Evolutionary conservation across 2,329 filamentous ascomycete genomes (phyloP).

Genomic region (Cytospora mali): DNA sequence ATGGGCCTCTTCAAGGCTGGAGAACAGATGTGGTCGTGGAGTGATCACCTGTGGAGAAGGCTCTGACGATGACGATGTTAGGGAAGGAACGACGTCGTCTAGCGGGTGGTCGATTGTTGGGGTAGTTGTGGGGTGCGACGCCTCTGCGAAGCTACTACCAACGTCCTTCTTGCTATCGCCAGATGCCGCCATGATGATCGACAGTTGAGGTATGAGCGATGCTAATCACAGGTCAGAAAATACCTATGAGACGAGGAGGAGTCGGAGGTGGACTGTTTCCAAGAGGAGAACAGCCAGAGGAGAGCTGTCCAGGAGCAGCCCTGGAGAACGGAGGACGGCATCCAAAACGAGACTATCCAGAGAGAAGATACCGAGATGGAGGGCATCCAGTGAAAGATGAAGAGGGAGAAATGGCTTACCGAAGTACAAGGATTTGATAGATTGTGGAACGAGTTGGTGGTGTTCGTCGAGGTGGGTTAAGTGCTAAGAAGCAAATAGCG

Average conservation of each 20-base stretch:
- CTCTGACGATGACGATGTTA: background rate
- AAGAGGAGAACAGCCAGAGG: background rate
- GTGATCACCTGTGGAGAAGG: conserved; percentile 26
- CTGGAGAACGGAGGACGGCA: no score
- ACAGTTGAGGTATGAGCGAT: background rate
- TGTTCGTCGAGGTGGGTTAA: background rate
- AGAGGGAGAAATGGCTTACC: background rate
- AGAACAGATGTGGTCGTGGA: conserved; percentile 41
- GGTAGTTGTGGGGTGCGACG: background rate
- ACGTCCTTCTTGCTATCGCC: background rate
- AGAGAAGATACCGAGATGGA: background rate
- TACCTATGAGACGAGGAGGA: background rate
- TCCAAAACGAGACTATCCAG: background rate
- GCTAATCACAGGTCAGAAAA: background rate
- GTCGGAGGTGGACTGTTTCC: background rate
- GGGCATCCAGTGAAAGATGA: background rate
- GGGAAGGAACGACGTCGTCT: background rate
- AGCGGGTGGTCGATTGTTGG: background rate
- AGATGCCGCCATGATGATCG: background rate
- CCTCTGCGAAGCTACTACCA: background rate
- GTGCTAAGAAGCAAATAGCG: background rate
- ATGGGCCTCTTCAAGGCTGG: conserved; percentile 43
- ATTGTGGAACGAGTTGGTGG: background rate
- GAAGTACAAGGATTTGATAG: background rate
- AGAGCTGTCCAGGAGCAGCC: no score